Evolutionary conservation across 495 filamentous ascomycete species (phyloP).

Genomic region (Trichoderma orchidacearum): DNA sequence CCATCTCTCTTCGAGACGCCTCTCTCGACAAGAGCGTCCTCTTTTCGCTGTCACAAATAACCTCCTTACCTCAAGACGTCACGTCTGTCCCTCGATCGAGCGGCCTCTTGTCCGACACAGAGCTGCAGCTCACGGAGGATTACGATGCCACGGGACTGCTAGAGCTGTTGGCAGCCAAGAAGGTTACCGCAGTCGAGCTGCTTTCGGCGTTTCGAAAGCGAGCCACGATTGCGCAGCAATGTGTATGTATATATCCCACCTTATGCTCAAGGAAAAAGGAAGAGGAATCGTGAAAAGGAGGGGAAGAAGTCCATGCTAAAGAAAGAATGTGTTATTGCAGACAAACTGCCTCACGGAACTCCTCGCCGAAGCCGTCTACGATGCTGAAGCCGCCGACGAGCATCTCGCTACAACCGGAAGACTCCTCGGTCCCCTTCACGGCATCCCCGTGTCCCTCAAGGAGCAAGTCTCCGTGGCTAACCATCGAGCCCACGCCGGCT

Average conservation of each 20-base stretch:
- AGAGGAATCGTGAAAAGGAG: no score
- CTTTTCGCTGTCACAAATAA: background rate
- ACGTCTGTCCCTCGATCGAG: background rate
- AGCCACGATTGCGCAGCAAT: background rate
- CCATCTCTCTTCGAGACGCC: background rate
- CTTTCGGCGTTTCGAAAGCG: background rate
- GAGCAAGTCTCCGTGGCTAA: conserved; percentile 49
- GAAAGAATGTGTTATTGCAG: no score
- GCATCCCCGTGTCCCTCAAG: conserved; percentile 55
- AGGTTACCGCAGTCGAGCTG: background rate
- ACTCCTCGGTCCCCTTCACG: conserved; percentile 47
- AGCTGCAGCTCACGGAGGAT: background rate
- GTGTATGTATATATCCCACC: background rate
- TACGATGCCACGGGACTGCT: background rate
- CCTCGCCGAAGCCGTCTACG: background rate
- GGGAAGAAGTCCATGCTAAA: no score
- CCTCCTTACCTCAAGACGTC: background rate
- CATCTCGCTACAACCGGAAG: background rate
- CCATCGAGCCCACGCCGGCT: conserved; percentile 33
- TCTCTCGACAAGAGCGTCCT: background rate
- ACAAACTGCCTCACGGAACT: background rate
- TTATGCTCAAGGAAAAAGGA: no score
- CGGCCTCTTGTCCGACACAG: background rate
- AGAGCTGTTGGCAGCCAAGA: background rate
- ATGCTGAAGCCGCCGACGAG: background rate